Evolutionary conservation across 495 filamentous ascomycete genomes (phyloP), one percentile per base, ranked within the genome.

Genomic region (Saxispiralis lemnorum): DNA sequence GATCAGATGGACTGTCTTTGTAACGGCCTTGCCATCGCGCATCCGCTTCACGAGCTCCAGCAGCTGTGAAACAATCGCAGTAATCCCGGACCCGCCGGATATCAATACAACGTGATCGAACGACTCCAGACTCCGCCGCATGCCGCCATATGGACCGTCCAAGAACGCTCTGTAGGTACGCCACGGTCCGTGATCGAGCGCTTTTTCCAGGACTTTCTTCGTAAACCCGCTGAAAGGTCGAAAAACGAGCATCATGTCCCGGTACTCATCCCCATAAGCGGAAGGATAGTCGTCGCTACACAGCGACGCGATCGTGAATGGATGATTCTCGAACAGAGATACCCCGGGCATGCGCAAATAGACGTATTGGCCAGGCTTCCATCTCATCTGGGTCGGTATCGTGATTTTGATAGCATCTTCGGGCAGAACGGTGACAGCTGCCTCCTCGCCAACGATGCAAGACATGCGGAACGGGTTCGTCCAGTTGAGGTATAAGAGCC

Each of bases 391-490:
- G 6, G 88, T 94, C 0, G 88, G 82, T 21, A 96, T 76, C 2
- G 87, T 95, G 44, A 96, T 71, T 53, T 95, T 93, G 59, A 96
- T 76, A 31, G 86, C 83, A 51, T 89, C 84, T 51, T 94, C 83
- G 14, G 81, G 79, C 59, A 96, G 81, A 31, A 93, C 62, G 4
- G 82, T 88, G 31, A 95, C 73, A 30, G 81, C 79, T 0, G 80
- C 81, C 56, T 88, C 83, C 54, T 96, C 89, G 41, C 88, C 88
- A 32, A 85, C 75, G 49, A 94, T 65, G 59, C 79, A 86, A 0
- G 80, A 76, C 49, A 79, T 64, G 34, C 77, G 70, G 60, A 84
- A 76, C 7, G 87, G 88, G 56, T 81, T 81, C 31, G 73, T 68
- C 81, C 85, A 93, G 55, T 93, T 93, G 43, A 92, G 68, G 44